Evolutionary conservation across 2,329 filamentous ascomycete genomes (phyloP).

Genomic region (Phyllosticta citriasiana): DNA sequence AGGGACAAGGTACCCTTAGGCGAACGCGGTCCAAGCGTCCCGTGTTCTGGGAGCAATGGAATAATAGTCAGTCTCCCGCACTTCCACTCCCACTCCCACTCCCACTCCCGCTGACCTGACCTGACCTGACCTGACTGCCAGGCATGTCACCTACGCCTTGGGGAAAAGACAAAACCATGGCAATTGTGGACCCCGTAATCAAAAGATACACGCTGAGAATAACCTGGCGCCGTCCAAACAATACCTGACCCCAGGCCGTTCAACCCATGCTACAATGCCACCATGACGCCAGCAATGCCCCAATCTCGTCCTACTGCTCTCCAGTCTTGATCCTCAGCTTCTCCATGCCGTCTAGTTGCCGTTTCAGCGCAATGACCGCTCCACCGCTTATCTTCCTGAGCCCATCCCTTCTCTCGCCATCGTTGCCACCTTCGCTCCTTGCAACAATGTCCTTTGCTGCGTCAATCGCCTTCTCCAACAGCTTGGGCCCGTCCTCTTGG

Average conservation of each 20-base stretch:
- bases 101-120: too few relatives aligned
- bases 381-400: slow-evolving; percentile 39
- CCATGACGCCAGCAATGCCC: slow-evolving; percentile 1
- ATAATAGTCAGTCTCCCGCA: too few relatives aligned
- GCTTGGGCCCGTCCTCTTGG: slow-evolving; percentile 21
- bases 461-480: slow-evolving; percentile 36
- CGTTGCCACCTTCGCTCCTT: slow-evolving; percentile 20
- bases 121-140: too few relatives aligned
- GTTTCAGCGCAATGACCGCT: slow-evolving; percentile 33
- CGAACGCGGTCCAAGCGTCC: not conserved
- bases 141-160: not conserved
- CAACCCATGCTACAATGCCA: not conserved
- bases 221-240: not conserved
- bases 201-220: not conserved
- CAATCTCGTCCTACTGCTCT: not conserved
- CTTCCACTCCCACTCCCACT: too few relatives aligned
- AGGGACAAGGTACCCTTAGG: not conserved
- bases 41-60: not conserved
- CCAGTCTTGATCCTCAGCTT: slow-evolving; percentile 11
- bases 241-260: not conserved
- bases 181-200: not conserved
- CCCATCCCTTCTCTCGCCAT: slow-evolving; percentile 31
- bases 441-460: slow-evolving; percentile 33
- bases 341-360: slow-evolving; percentile 31
- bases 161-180: not conserved